Base-by-base conservation (phyloP, 345 rosid species). In the Populus davidiana region DNA sequence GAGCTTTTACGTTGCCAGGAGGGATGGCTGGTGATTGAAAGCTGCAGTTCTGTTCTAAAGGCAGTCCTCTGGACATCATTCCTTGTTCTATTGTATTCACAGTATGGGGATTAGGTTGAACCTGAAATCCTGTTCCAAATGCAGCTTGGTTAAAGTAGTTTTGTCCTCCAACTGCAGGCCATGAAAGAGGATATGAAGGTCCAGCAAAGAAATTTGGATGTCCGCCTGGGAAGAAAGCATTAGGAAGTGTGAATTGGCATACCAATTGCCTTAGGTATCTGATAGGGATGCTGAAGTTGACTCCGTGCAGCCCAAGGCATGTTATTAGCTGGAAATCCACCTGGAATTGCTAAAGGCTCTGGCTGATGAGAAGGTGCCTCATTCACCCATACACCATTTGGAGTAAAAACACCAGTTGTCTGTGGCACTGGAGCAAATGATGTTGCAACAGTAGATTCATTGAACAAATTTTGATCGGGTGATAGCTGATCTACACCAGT, bases 221-320 rank as follows among this genome's bases (percentile, higher is more conserved):
- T 27, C 89, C 93, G 73, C 87, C 81, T 35, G 85, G 85, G 18
- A 82, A 59, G 38, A 67, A 72, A 63, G 80, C 38, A 68, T 69
- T 81, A 6, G 91, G 88, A 81, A 78, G 79, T 35, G 85, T 83
- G 90, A 70, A 83, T 83, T 73, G 82, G 88, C 85, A 87, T 77
- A 12, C 75, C 78, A 73, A 79, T 88, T 31, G 79, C 77, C 44
- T 81, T 72, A 33, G 86, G 86, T 72, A 84, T 83, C 65, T 76
- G 88, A 66, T 49, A 74, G 6, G 87, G 87, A 44, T 78, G 80
- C 80, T 86, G 97, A 59, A 83, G 86, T 78, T 83, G 86, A 81
- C 72, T 79, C 81, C 80, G 89, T 11, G 87, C 68, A 36, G 85
- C 78, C 91, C 90, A 84, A 21, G 81, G 82, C 86, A 83, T 83